A percentile compares a stretch with the other conserved stretches of the same genome.
Evolutionary conservation across 495 filamentous ascomycete genomes (phyloP).

Genomic region (Lasiosphaeris hirsuta): DNA sequence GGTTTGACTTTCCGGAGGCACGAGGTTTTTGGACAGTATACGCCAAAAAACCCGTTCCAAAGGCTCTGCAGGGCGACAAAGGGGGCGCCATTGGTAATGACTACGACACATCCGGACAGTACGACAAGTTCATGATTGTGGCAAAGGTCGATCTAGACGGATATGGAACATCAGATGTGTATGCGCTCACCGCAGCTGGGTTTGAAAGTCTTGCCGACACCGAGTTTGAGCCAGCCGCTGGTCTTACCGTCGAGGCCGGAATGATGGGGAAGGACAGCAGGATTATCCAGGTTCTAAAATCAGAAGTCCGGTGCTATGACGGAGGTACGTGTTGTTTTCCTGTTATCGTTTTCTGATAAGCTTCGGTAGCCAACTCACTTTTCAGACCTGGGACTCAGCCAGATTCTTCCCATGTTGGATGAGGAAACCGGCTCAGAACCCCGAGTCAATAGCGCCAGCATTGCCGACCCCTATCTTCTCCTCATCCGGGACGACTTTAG

Average conservation of each 20-base stretch:
- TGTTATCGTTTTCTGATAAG: slow-evolving; percentile 14
- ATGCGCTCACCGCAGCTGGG: slow-evolving; percentile 56
- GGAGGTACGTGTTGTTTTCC: slow-evolving; percentile 56
- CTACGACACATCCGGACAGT: slow-evolving; percentile 50
- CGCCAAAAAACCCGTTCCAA: slow-evolving; percentile 55
- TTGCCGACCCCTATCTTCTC: slow-evolving; percentile 83
- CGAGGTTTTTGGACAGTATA: slow-evolving; percentile 62
- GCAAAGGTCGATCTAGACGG: slow-evolving; percentile 57
- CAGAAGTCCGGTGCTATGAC: slow-evolving; percentile 84
- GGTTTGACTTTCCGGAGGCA: slow-evolving; percentile 59
- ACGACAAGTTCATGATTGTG: slow-evolving; percentile 68
- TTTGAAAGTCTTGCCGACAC: slow-evolving; percentile 65
- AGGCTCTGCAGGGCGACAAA: slow-evolving; percentile 49
- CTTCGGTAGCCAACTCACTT: slow-evolving; percentile 13
- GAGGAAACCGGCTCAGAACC: slow-evolving; percentile 78
- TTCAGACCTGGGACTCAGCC: slow-evolving; percentile 76
- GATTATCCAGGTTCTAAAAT: slow-evolving; percentile 79
- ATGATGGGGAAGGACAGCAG: slow-evolving; percentile 68
- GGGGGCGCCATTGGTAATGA: slow-evolving; percentile 48
- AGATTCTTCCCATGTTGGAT: slow-evolving; percentile 87
- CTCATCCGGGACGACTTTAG: slow-evolving; percentile 79
- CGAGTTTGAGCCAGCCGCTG: slow-evolving; percentile 86
- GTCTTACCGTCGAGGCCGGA: slow-evolving; percentile 76
- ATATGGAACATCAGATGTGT: slow-evolving; percentile 57
- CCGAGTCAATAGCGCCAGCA: slow-evolving; percentile 72